Evolutionary conservation across 2,329 filamentous ascomycete genomes (phyloP), one percentile per base, ranked within the genome.

Genomic region (Aspergillus fructus): DNA sequence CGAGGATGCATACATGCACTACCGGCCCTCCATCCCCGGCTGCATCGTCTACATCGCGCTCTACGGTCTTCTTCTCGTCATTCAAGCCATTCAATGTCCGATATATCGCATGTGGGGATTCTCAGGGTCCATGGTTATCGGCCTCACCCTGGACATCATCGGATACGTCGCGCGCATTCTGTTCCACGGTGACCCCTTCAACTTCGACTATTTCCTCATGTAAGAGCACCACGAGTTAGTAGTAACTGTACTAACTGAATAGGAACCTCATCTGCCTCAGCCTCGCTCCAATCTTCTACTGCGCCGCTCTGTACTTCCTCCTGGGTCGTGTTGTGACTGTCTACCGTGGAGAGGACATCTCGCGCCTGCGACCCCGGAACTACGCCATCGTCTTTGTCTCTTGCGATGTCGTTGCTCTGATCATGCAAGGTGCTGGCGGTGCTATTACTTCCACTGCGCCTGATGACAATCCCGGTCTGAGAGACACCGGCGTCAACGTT

Each of bases 251-350:
- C 50, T 46, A 23, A 53, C 9, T 21, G 2, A 2, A 7, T 8
- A 81, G 85, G 39, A 84, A 87, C 67, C 82, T 86, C 41, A 79
- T 83, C 66, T 84, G 81, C 62, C 76, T 89, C 58, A 88, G 85
- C 4, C 81, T 88, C 58, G 86, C 78, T 0, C 86, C 87, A 0
- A 85, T 85, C 1, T 89, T 88, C 66, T 78, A 88, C 68, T 55
- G 39, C 34, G 86, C 84, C 1, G 83, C 80, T 2, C 79, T 89
- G 34, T 89, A 89, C 66, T 73, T 89, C 49, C 86, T 83, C 58
- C 74, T 89, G 9, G 71, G 72, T 3, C 71, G 72, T 30, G 73
- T 77, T 39, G 67, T 77, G 55, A 65, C 65, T 15, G 59, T 70
- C 41, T 75, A 73, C 19, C 30, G 21, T 50, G 71, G 69, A 45